Base-by-base conservation (phyloP, 768 basidiomycete genomes). In the Stropharia rugosoannulata region DNA sequence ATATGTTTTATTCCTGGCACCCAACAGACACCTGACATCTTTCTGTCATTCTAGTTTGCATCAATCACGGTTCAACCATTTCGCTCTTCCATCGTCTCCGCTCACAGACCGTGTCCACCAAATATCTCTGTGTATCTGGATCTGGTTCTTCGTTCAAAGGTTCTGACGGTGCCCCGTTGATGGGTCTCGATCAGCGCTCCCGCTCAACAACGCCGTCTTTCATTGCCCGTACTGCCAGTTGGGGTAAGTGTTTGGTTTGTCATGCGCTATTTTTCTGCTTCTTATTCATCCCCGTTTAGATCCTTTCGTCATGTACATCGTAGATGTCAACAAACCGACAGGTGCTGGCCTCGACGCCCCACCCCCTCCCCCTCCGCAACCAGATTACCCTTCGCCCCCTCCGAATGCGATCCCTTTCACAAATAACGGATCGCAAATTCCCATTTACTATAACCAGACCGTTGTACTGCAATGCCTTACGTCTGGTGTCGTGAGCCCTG, bases 301-400 rank as follows among this genome's bases (percentile, higher is more conserved):
- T 73, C 89, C 94, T 0, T 98, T 97, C 73, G 86, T 98, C 64
- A 92, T 98, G 82, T 98, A 97, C 76, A 94, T 97, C 59, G 95
- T 97, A 59, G 95, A 98, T 70, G 90, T 94, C 59, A 87, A 84
- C 73, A 89, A 89, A 66, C 89, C 93, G 16, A 80, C 83, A 16
- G 87, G 87, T 27, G 87, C 85, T 25, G 86, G 86, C 12, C 84
- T 89, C 49, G 89, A 91, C 63, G 79, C 85, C 32, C 85, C 89
- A 5, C 86, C 89, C 4, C 89, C 89, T 0, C 90, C 90, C 13
- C 89, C 91, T 3, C 89, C 86, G 0, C 89, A 93, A 52, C 84
- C 88, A 0, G 94, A 93, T 60, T 98, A 93, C 69, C 96, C 96
- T 5, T 89, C 89, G 0, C 91, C 92, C 32, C 93, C 95, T 22